A percentile compares a stretch with the other conserved stretches of the same genome.
Evolutionary conservation across 139 green algal genomes (phyloP).

Genomic region (Desmodesmus armatus): DNA sequence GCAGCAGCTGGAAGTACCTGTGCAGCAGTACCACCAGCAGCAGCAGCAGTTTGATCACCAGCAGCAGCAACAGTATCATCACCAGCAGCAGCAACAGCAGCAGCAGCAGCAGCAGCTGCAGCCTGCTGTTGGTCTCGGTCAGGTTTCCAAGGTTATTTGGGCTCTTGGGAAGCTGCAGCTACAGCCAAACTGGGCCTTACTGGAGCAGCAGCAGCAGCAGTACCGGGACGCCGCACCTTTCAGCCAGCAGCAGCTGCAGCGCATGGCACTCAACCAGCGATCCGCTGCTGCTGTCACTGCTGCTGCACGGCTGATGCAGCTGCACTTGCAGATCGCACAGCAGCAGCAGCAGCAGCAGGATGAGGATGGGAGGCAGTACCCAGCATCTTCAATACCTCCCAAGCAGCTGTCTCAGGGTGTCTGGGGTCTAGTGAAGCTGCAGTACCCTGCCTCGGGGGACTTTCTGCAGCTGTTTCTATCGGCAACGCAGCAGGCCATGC

Average conservation of each 20-base stretch:
- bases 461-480: not conserved
- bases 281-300: not conserved
- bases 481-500: not conserved
- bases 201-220: not conserved
- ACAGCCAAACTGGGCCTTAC: not conserved
- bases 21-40: too few relatives aligned
- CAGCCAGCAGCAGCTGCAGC: not conserved
- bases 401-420: conserved; percentile 6
- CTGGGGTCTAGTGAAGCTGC: conserved; percentile 20
- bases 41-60: too few relatives aligned
- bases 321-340: not conserved
- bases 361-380: not conserved
- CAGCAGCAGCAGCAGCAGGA: conserved; percentile 15
- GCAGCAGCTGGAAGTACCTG: too few relatives aligned
- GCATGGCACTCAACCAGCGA: not conserved
- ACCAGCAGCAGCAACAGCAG: conserved; percentile 13
- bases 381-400: not conserved
- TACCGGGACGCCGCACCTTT: not conserved
- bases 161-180: not conserved
- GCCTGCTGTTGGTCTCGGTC: too few relatives aligned
- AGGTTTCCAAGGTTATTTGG: not conserved
- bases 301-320: not conserved
- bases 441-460: not conserved
- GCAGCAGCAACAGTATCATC: not conserved
- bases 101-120: conserved; percentile 24